Percentiles rank a stretch among this genome's conserved stretches.
Conservation (phyloP, 352 stramenopile species). For the Thalassiosira hispida region DNA sequence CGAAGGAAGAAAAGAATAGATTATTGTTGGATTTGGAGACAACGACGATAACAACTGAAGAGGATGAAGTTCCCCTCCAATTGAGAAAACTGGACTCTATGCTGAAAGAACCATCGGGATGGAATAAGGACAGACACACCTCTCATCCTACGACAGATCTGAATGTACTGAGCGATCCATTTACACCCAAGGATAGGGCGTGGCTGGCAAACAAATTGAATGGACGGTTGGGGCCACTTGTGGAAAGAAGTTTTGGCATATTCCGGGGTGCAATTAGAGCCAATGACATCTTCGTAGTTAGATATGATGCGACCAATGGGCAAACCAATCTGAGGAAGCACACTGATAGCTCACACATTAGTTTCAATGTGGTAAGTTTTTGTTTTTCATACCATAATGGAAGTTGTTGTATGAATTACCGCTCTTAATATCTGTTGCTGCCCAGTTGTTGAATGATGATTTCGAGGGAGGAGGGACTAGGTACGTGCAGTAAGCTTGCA, state of each 20-base stretch:
- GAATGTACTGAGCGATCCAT: constrained; percentile 66
- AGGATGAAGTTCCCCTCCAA: background rate
- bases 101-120: constrained; percentile 46
- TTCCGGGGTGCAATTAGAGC: constrained; percentile 47
- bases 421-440: too few species aligned
- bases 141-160: constrained; percentile 68
- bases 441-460: constrained; percentile 66
- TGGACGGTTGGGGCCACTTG: constrained; percentile 48
- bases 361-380: constrained; percentile 67
- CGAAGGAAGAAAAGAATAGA: constrained; percentile 22
- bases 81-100: constrained; percentile 17
- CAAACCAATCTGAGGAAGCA: constrained; percentile 46
- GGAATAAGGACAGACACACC: constrained; percentile 61
- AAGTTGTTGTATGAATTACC: too few species aligned
- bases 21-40: background rate
- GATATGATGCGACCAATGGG: constrained; percentile 61
- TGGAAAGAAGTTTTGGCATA: constrained; percentile 63
- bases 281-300: constrained; percentile 73
- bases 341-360: constrained; percentile 59
- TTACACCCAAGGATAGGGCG: constrained; percentile 54
- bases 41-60: background rate
- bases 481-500: constrained; percentile 37
- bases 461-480: constrained; percentile 72
- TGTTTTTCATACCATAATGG: too few species aligned
- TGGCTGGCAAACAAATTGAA: constrained; percentile 52